phyloP scores from a whole-genome alignment of 139 green algal species.

The Chlamydomonas sp. region DNA sequence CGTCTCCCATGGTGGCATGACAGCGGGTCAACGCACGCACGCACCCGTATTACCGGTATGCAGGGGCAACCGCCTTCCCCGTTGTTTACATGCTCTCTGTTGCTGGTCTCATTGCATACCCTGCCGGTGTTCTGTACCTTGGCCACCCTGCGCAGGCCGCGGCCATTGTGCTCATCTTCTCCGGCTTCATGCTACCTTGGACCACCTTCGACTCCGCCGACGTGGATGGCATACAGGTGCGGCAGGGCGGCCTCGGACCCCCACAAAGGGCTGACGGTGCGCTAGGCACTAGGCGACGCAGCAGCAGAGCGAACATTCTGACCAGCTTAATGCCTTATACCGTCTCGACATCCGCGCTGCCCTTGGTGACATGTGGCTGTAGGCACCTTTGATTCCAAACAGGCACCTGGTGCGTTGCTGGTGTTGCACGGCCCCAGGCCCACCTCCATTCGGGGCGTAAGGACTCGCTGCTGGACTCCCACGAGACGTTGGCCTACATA shows the following conservation, averaged over 20 bases:
- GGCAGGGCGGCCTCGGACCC: not conserved
- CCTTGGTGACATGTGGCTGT: too few relatives aligned
- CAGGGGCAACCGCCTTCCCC: too few relatives aligned
- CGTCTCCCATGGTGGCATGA: too few relatives aligned
- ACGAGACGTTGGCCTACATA: slow-evolving; percentile 8
- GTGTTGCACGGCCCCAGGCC: not conserved
- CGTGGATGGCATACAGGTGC: not conserved
- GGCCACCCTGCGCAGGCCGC: too few relatives aligned
- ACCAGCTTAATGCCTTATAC: too few relatives aligned
- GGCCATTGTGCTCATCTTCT: slow-evolving; percentile 2
- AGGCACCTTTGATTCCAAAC: too few relatives aligned
- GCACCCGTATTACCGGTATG: too few relatives aligned
- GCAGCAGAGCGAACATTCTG: not conserved
- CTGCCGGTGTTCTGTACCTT: too few relatives aligned
- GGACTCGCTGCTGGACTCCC: not conserved
- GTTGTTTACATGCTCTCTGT: not conserved
- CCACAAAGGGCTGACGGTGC: not conserved
- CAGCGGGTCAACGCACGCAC: too few relatives aligned
- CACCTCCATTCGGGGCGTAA: not conserved
- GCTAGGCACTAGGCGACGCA: not conserved
- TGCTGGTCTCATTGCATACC: too few relatives aligned
- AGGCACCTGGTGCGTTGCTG: too few relatives aligned
- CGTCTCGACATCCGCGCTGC: too few relatives aligned
- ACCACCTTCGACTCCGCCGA: slow-evolving; percentile 13
- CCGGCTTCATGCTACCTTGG: slow-evolving; percentile 27